These are phyloP conservation scores for Cladophialophora psammophila DNA, from an alignment of 2,329 filamentous ascomycete species.

Conservation along the genomic window DNA sequence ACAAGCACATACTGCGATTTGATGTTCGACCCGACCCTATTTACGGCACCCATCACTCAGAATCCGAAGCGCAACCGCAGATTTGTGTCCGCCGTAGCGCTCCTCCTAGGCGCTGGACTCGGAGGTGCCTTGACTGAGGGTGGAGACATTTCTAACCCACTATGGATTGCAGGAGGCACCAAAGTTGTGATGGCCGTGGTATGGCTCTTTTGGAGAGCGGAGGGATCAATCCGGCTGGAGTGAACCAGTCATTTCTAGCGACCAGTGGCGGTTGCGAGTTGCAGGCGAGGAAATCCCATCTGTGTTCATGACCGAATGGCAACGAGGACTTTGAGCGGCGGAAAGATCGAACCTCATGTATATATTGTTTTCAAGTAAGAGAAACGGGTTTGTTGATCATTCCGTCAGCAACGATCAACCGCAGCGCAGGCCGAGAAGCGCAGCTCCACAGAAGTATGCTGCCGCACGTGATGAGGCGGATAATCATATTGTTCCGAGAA, in stretches of 20 bases:
- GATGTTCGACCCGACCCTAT: slow-evolving; percentile 49
- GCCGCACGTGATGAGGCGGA: background rate
- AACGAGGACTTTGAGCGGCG: background rate
- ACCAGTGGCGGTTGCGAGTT: background rate
- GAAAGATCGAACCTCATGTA: slow-evolving; percentile 1
- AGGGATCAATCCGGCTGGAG: slow-evolving; percentile 33
- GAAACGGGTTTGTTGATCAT: background rate
- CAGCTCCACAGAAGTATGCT: background rate
- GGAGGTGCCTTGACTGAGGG: slow-evolving; percentile 52
- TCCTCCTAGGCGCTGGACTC: slow-evolving; percentile 50
- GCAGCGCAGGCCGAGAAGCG: background rate
- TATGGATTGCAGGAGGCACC: slow-evolving; percentile 52
- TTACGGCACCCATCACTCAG: slow-evolving; percentile 43
- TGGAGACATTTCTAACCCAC: slow-evolving; percentile 50
- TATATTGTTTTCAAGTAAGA: background rate
- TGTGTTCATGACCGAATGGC: background rate
- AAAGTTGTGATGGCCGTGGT: slow-evolving; percentile 48
- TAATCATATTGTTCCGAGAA: slow-evolving; percentile 3
- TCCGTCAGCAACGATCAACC: slow-evolving; percentile 1
- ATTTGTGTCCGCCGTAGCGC: slow-evolving; percentile 45
- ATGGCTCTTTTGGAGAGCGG: slow-evolving; percentile 50
- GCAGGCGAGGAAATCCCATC: background rate
- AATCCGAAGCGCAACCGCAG: slow-evolving; percentile 52
- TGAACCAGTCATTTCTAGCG: slow-evolving; percentile 8
- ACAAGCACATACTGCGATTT: slow-evolving; percentile 56